Evolutionary conservation across 345 rosid species (phyloP), one percentile per base, ranked within the genome.

Genomic region (Combretum micranthum): DNA sequence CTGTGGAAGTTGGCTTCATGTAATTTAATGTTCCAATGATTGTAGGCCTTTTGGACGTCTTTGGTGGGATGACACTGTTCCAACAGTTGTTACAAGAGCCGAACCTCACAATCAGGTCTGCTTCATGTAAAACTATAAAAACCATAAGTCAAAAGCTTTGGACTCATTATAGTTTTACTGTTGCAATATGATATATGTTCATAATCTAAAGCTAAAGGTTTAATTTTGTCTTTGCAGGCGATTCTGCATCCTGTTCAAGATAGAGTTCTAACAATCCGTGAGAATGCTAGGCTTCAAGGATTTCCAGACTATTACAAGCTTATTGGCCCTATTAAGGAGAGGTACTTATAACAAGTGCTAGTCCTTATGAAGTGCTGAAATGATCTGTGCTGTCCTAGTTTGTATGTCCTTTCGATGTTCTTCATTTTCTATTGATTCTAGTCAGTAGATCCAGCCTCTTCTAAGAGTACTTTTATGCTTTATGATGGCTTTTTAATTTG

Each of bases 1-100:
- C 25, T 19, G 4, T 25, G 12, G 50, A n/a, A n/a, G 23, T 53
- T 66, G 39, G 22, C n/a, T 4, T 5, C 17, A 37, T 11, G 20
- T n/a, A 39, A 1, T 10, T 55, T 21, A 15, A 15, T 10, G 13
- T 23, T 13, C 44, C 21, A 21, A 62, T 43, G 45, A 55, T 14
- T 61, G 25, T 26, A 87, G 96, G 56, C 90, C 94, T 0, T 90
- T 90, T 51, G 97, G 72, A 45, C 88, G 96, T 18, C 64, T 85
- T 19, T 90, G 90, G 97, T 87, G 94, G 97, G 96, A 90, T 56
- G 90, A 85, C 52, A 90, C 82, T 1, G 97, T 87, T 4, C 75
- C 90, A 13, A 90, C 96, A 0, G 97, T 90, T 12, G 85, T 90
- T 4, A 85, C 93, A 1, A 57, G 96, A 56, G 85, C 90, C 0